Base-by-base conservation (phyloP, 1,284 basidiomycete genomes). In the Puccinia triticina region DNA sequence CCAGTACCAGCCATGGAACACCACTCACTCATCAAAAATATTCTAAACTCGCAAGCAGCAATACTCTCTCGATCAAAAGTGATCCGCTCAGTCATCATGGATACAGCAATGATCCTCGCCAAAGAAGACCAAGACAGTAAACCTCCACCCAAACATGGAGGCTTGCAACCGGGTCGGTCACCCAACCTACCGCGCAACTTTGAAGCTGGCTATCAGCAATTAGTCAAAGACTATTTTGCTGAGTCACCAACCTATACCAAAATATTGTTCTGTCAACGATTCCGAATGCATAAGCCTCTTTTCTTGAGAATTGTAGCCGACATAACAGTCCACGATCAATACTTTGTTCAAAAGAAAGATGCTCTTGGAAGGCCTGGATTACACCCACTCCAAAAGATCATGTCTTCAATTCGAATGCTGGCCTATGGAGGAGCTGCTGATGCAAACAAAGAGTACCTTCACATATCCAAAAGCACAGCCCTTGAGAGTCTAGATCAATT, bases 81-180 rank as follows among this genome's bases (percentile, higher is more conserved):
- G 8, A 46, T 46, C 7, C 14, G 43, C 43, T 8, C 43, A 46
- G 43, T 46, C 43, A 46, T 46, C 43, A 8, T 14, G 8, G 14
- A 46, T 46, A 46, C 43, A 46, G 43, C 43, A 46, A 46, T 14
- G 7, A 7, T 46, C 14, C 43, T 8, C 8, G 43, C 43, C 8
- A 14, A 46, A n/a, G 37, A 37, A 40, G 71, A 32, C 7, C 14
- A 5, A 66, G 8, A 66, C 85, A 85, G 2, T 4, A 85, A 46
- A 14, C 14, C 43, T 46, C 8, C 43, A 46, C 43, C 43, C 7
- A 46, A 46, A 14, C 43, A 46, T 46, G 43, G 43, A 46, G 14
- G 43, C 43, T 46, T 46, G 43, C 43, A 46, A 46, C 7, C 7
- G 14, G 43, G 43, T 7, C 7, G 43, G 43, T 7, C 43, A 50